phyloP scores from a whole-genome alignment of 2,329 filamentous ascomycete species.

The Emmonsiellopsis sp. region DNA sequence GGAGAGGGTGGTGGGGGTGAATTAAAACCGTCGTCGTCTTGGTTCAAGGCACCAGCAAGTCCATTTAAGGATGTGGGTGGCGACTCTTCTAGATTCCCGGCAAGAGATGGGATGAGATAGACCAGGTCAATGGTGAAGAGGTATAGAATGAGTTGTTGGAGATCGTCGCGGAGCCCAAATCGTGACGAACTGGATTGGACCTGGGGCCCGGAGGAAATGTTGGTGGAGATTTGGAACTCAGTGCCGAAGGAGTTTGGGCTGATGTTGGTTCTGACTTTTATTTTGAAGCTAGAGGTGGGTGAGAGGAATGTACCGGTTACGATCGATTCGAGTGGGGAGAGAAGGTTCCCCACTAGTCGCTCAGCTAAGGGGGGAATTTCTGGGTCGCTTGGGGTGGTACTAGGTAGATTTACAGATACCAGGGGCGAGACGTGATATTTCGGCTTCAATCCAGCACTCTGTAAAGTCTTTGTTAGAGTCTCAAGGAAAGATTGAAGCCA shows the following conservation, averaged over 20 bases:
- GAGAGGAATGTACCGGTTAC: slow-evolving; percentile 28
- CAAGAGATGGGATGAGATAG: slow-evolving; percentile 18
- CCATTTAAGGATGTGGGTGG: background rate
- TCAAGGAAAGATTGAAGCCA: slow-evolving; percentile 25
- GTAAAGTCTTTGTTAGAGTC: slow-evolving; percentile 22
- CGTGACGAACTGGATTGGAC: slow-evolving; percentile 21
- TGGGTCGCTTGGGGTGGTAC: slow-evolving; percentile 11
- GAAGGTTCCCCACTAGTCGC: slow-evolving; percentile 31
- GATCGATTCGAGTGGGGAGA: slow-evolving; percentile 34
- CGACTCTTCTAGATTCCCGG: background rate
- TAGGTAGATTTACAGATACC: slow-evolving; percentile 16
- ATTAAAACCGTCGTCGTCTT: background rate
- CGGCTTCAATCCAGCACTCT: slow-evolving; percentile 23
- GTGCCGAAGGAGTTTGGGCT: slow-evolving; percentile 27
- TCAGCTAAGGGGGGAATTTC: slow-evolving; percentile 23
- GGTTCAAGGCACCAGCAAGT: background rate
- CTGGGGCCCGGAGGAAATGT: slow-evolving; percentile 21
- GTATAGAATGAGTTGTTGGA: slow-evolving; percentile 24
- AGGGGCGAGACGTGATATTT: slow-evolving; percentile 19
- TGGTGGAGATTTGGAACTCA: slow-evolving; percentile 27
- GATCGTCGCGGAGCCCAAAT: slow-evolving; percentile 25
- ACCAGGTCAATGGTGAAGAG: slow-evolving; percentile 31
- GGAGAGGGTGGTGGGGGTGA: too few species aligned
- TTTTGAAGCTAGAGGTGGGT: slow-evolving; percentile 25
- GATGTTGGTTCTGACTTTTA: slow-evolving; percentile 29